Conservation (phyloP, 2,329 filamentous ascomycete species). For the Fusarium redolens region DNA sequence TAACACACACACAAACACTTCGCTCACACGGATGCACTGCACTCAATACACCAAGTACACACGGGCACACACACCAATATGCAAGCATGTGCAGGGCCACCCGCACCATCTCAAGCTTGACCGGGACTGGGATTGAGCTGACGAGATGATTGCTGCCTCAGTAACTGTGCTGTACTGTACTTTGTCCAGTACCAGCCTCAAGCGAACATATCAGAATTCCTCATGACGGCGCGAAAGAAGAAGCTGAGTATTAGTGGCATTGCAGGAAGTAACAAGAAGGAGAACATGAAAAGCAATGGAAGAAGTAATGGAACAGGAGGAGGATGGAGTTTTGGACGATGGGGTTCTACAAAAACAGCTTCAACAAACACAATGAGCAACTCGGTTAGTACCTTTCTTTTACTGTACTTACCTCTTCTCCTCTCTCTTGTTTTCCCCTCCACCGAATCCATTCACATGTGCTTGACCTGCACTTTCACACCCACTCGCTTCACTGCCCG, state of each 20-base stretch:
- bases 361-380: conserved; percentile 16
- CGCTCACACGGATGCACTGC: neutral
- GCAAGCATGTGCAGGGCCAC: conserved; percentile 11
- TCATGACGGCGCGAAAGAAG: conserved; percentile 30
- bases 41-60: neutral
- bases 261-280: conserved; percentile 20
- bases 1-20: neutral
- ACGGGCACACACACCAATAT: conserved; percentile 1
- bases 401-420: neutral
- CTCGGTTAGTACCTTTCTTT: conserved; percentile 10
- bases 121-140: conserved; percentile 9
- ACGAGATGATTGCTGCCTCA: conserved; percentile 11
- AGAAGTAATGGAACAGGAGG: conserved; percentile 19
- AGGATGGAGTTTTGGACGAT: conserved; percentile 35
- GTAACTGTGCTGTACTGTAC: neutral
- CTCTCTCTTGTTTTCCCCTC: conserved; percentile 4
- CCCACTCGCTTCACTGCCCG: conserved; percentile 21
- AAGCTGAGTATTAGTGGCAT: conserved; percentile 36
- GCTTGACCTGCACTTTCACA: neutral
- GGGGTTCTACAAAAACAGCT: conserved; percentile 24
- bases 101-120: conserved; percentile 8
- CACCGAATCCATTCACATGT: conserved; percentile 10
- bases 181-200: conserved; percentile 7
- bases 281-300: conserved; percentile 30
- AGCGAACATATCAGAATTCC: conserved; percentile 1